These are phyloP conservation scores for Quercus aquifolioides DNA, from an alignment of 306 rosid genomes.

Conservation along the genomic window DNA sequence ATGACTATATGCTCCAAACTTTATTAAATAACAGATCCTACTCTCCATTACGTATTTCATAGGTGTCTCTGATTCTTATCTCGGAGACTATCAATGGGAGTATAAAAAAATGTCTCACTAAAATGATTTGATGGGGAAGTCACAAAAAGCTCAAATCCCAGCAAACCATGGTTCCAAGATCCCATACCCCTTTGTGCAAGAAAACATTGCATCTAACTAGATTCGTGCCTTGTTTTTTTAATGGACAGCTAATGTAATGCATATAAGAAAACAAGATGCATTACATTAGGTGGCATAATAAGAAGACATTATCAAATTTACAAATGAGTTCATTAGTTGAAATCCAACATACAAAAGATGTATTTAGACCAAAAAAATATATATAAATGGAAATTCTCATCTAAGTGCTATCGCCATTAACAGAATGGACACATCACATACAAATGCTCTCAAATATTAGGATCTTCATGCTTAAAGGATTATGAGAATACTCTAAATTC, in stretches of 20 bases:
- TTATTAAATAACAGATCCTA: background rate
- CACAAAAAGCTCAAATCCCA: background rate
- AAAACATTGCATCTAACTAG: background rate
- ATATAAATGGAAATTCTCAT: background rate
- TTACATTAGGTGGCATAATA: too few relatives aligned
- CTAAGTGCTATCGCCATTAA: background rate
- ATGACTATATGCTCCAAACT: slow-evolving; percentile 9
- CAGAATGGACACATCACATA: background rate
- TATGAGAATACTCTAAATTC: background rate
- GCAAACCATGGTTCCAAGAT: slow-evolving; percentile 1
- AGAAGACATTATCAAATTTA: too few relatives aligned
- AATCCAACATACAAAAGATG: background rate
- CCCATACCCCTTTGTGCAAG: background rate
- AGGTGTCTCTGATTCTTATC: background rate
- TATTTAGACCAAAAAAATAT: too few relatives aligned
- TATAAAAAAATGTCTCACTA: slow-evolving; percentile 3
- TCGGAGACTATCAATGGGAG: slow-evolving; percentile 10
- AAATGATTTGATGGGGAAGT: background rate
- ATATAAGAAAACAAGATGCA: too few relatives aligned
- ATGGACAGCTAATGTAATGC: too few relatives aligned
- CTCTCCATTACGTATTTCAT: background rate
- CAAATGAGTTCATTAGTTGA: background rate
- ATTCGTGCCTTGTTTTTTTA: too few relatives aligned
- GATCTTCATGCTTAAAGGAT: background rate
- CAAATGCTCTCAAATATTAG: background rate